Evolutionary conservation across 2,329 filamentous ascomycete species (phyloP), one percentile per base, ranked within the genome.

Genomic region (Alternaria ventricosa): DNA sequence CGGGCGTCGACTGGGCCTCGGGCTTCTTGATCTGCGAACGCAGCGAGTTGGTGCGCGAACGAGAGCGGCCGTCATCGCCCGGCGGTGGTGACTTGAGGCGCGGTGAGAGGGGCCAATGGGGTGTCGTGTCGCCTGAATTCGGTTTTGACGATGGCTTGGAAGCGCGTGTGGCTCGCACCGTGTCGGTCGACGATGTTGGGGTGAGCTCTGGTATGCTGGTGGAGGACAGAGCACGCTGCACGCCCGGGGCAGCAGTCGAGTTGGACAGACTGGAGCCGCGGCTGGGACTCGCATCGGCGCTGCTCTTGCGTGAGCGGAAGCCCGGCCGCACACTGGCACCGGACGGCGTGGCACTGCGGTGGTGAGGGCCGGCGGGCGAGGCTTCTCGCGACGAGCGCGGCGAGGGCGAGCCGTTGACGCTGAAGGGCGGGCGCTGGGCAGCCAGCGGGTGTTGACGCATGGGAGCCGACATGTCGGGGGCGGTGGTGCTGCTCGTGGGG

Each of bases 91-190:
- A 94, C 77, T 90, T 91, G 67, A 96, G 79, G 66, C 92, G 87
- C 49, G 92, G 92, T 50, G 92, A 94, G 65, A 91, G 82, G 25
- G 92, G 91, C 92, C 92, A 95, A 80, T 90, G 87, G 66, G 88
- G 88, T 57, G 86, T 86, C 61, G 73, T 82, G 57, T 80, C 79
- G 55, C 81, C 80, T 59, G 78, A 80, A 44, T 80, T 80, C 63
- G 79, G 75, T 44, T 84, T 69, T 56, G 90, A 85, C 55, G 83
- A 75, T 6, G 86, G 82, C 78, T 94, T 93, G 73, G 90, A 86
- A 13, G 91, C 88, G 65, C 86, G 86, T 47, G 89, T 85, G 57
- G 87, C 83, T 80, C 89, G 89, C 71, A 87, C 83, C 7, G 87
- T 80, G 67, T 96, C 92, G 44, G 63, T 46, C 62, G 88, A 84